Evolutionary conservation across 176 grass and related monocot genomes (phyloP).

Genomic region (Zoysia japonica): DNA sequence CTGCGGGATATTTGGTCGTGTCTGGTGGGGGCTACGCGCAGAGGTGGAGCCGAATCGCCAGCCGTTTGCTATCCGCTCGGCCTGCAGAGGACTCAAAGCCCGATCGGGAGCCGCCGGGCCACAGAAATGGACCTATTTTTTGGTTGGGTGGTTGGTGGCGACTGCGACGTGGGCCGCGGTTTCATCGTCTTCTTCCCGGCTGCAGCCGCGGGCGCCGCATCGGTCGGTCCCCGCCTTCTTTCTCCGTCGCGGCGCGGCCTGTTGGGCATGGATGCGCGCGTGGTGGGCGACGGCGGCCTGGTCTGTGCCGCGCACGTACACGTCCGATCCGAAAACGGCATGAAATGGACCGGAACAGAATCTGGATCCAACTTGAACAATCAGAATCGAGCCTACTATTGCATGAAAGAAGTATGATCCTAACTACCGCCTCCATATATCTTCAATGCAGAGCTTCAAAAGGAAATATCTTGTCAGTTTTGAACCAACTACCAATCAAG

Average conservation of each 20-base stretch:
- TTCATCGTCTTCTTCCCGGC: conserved; percentile 24
- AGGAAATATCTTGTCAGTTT: not conserved
- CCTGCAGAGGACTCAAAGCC: not conserved
- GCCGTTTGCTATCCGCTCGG: conserved; percentile 42
- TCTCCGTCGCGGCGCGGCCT: not conserved
- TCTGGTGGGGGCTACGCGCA: not conserved
- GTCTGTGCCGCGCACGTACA: conserved; percentile 11
- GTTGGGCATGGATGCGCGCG: not conserved
- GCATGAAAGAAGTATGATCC: not conserved
- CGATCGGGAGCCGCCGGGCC: conserved; percentile 18
- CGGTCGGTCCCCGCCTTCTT: not conserved
- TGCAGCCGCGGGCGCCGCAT: not conserved
- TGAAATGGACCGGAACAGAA: conserved; percentile 6
- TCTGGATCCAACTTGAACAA: conserved; percentile 17
- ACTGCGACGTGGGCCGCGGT: not conserved
- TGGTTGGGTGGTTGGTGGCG: conserved; percentile 14
- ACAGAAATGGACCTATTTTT: conserved; percentile 7
- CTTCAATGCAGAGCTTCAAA: not conserved
- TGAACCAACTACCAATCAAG: not conserved
- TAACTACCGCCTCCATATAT: not conserved
- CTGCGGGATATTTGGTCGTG: conserved; percentile 9
- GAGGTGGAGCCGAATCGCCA: not conserved
- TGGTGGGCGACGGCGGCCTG: not conserved
- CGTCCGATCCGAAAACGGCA: not conserved
- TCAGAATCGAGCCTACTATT: not conserved